These are phyloP conservation scores for Paraurostyla sp. DNA, from an alignment of 73 alveolate genomes.

Conservation along the genomic window DNA sequence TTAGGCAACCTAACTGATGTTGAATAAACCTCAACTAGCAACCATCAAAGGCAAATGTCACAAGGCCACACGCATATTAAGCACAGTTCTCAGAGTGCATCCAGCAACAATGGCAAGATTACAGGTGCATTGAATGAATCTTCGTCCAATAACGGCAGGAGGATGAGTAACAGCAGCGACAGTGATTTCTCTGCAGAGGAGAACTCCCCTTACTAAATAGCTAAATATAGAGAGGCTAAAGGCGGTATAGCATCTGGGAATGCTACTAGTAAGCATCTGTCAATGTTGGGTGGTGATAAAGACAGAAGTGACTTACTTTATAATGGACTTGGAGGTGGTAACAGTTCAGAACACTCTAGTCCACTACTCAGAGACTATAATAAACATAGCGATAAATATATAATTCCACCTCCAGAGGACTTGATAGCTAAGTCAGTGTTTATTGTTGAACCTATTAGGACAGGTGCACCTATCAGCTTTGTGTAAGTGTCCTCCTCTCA, in stretches of 20 bases:
- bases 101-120: not conserved
- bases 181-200: slow-evolving; percentile 33
- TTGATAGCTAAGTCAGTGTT: slow-evolving; percentile 44
- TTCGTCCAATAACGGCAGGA: not conserved
- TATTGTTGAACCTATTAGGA: slow-evolving; percentile 41
- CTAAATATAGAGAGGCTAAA: not conserved
- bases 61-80: no score
- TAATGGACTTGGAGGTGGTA: not conserved
- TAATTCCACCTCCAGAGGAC: slow-evolving; percentile 64
- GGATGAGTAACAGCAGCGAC: not conserved
- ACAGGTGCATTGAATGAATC: not conserved
- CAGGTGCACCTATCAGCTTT: slow-evolving; percentile 65
- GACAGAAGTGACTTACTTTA: no score
- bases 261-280: not conserved
- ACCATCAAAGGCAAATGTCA: no score
- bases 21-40: no score
- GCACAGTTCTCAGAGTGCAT: no score
- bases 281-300: no score
- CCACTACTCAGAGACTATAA: not conserved
- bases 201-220: not conserved
- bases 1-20: no score
- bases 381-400: not conserved
- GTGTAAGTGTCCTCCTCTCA: slow-evolving; percentile 28
- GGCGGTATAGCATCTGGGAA: no score
- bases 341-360: not conserved